Evolutionary conservation across 768 basidiomycete genomes (phyloP), one percentile per base, ranked within the genome.

Genomic region (Amanita rubescens): DNA sequence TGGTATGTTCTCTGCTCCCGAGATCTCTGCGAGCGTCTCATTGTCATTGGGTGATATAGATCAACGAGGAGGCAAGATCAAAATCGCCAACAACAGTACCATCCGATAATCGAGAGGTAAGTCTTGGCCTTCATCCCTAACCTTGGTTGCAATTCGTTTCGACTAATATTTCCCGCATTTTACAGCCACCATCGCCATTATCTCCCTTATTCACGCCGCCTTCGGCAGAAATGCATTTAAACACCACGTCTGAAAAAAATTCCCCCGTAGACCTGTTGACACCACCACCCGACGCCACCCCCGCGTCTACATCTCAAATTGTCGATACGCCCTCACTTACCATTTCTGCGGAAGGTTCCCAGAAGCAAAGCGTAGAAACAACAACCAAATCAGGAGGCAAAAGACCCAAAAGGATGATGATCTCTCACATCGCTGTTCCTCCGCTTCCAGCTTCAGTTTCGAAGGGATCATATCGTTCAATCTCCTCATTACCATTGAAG

Each of bases 391-490:
- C 38, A n/a, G 3, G 17, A 17, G 22, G 14, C 27, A 22, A 34
- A 32, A 41, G 5, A 19, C 34, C 25, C 19, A 50, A 27, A 44
- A 45, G 58, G n/a, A 11, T 50, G 25, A 1, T 63, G 2, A 54
- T 65, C 39, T 59, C 62, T 5, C 57, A 67, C 46, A 58, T 69
- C 9, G 43, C 53, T 25, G 61, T 66, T 2, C 68, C 68, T 1
- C 61, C 61, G 0, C 49, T 67, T 14, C 59, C 59, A 19, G 25
- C 33, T 19, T 58, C 52, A 17, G 22, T n/a, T 11, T 38, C 37
- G 4, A 55, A 37, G 11, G 49, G 55, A 11, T 49, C 59, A 8
- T 67, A 69, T 47, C 41, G 42, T 19, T 55, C 19, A 8, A 50
- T 59, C 19, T 15, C 53, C 17, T 41, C 37, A 25, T 43, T 44